Evolutionary conservation across 495 filamentous ascomycete genomes (phyloP).

Genomic region (Poronia punctata): DNA sequence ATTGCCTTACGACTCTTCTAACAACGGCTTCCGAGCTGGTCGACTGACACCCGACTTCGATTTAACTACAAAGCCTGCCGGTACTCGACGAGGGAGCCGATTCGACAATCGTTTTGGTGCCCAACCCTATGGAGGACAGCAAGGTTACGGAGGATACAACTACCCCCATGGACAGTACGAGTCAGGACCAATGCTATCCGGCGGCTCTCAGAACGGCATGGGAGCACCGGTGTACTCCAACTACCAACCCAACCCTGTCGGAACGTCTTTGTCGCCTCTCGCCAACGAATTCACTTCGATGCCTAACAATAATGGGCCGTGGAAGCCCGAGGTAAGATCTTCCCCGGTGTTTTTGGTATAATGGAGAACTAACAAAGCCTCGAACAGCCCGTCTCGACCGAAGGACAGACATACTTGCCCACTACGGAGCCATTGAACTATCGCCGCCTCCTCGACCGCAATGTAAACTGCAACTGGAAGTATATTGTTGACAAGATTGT

Average conservation of each 20-base stretch:
- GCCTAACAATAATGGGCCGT: constrained; percentile 22
- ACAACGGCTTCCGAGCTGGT: constrained; percentile 37
- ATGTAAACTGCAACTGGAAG: constrained; percentile 97
- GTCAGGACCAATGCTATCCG: constrained; percentile 18
- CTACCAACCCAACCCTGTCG: constrained; percentile 66
- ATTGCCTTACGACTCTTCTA: constrained; percentile 20
- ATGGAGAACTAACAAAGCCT: too few species aligned
- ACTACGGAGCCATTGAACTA: constrained; percentile 95
- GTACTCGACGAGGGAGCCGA: constrained; percentile 33
- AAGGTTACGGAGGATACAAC: constrained; percentile 19
- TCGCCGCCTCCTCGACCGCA: constrained; percentile 88
- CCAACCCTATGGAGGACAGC: constrained; percentile 12
- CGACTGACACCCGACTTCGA: constrained; percentile 42
- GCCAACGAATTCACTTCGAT: constrained; percentile 69
- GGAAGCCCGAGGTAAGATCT: constrained; percentile 47
- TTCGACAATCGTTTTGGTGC: constrained; percentile 35
- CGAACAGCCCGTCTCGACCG: constrained; percentile 39
- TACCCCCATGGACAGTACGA: constrained; percentile 30
- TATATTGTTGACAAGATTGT: constrained; percentile 99
- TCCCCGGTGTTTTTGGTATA: too few species aligned
- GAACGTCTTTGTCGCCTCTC: constrained; percentile 76
- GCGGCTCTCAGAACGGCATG: constrained; percentile 23
- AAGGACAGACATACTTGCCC: constrained; percentile 73
- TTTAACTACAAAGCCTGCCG: constrained; percentile 26
- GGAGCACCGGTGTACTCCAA: constrained; percentile 47